Percentiles rank a stretch among this genome's conserved stretches.
These are phyloP conservation scores for Rhizophagus prolifer DNA, from an alignment of 192 early-diverging fungal species.

Conservation along the genomic window DNA sequence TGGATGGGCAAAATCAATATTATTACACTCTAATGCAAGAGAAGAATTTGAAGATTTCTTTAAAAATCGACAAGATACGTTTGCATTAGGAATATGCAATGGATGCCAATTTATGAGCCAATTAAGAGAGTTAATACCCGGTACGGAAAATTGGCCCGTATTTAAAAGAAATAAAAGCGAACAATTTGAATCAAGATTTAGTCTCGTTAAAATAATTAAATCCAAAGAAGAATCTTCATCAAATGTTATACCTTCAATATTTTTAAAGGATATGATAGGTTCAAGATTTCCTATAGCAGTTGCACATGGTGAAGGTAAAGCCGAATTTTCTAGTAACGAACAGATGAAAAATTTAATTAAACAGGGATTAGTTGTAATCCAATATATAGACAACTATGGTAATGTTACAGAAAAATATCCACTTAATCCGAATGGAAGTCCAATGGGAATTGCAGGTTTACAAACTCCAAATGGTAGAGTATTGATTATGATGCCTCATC, in stretches of 20 bases:
- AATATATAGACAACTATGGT: slow-evolving; percentile 86
- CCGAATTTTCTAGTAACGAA: slow-evolving; percentile 61
- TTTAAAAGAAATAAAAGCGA: slow-evolving; percentile 92
- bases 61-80: slow-evolving; percentile 78
- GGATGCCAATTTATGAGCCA: slow-evolving; percentile 97
- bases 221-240: neutral
- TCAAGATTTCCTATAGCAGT: slow-evolving; percentile 90
- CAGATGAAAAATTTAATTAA: slow-evolving; percentile 45
- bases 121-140: slow-evolving; percentile 83
- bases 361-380: slow-evolving; percentile 61
- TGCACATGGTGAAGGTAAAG: slow-evolving; percentile 97
- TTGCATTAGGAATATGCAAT: slow-evolving; percentile 97
- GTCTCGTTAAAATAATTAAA: slow-evolving; percentile 67
- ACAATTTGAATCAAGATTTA: slow-evolving; percentile 93
- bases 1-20: slow-evolving; percentile 94
- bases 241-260: slow-evolving; percentile 55
- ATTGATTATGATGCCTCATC: slow-evolving; percentile 97
- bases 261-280: slow-evolving; percentile 89
- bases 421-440: slow-evolving; percentile 95
- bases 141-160: slow-evolving; percentile 84
- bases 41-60: slow-evolving; percentile 82
- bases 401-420: slow-evolving; percentile 83
- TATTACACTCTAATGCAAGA: slow-evolving; percentile 70
- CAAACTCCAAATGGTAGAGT: slow-evolving; percentile 84
- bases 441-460: slow-evolving; percentile 84